Evolutionary conservation across 1,139 yeast species (phyloP).

Genomic region (Blastobotrys persicus): DNA sequence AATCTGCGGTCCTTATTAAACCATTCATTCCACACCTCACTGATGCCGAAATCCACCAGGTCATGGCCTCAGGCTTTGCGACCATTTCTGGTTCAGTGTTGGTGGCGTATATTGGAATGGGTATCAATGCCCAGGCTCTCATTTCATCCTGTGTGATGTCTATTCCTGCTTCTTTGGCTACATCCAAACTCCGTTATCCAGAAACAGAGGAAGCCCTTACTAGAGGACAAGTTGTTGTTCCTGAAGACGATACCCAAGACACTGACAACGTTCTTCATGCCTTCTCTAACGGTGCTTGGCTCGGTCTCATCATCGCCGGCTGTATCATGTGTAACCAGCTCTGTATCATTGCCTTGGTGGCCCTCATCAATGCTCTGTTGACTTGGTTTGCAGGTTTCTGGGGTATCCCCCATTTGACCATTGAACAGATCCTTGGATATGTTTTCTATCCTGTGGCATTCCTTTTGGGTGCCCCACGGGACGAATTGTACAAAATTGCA

Average conservation of each 20-base stretch:
- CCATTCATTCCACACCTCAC: slow-evolving; percentile 62
- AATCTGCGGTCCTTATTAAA: slow-evolving; percentile 61
- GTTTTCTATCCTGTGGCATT: slow-evolving; percentile 61
- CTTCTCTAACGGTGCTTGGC: slow-evolving; percentile 59
- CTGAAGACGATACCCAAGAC: slow-evolving; percentile 46
- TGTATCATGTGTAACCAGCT: slow-evolving; percentile 59
- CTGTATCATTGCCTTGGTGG: slow-evolving; percentile 63
- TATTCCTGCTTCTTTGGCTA: slow-evolving; percentile 64
- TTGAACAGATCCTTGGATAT: slow-evolving; percentile 59
- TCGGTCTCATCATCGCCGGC: slow-evolving; percentile 59
- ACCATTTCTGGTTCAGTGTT: slow-evolving; percentile 67
- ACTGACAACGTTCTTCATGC: slow-evolving; percentile 64
- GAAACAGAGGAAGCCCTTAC: slow-evolving; percentile 59
- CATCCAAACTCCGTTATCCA: slow-evolving; percentile 60
- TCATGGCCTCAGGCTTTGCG: slow-evolving; percentile 66
- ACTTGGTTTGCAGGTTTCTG: slow-evolving; percentile 67
- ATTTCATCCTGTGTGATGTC: slow-evolving; percentile 71
- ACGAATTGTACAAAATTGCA: slow-evolving; percentile 52
- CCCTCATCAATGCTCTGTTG: slow-evolving; percentile 56
- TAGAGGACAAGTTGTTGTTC: slow-evolving; percentile 49
- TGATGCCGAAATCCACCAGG: slow-evolving; percentile 62
- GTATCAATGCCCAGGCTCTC: slow-evolving; percentile 62
- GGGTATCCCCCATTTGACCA: slow-evolving; percentile 52
- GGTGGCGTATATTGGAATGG: slow-evolving; percentile 64
- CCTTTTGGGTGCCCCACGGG: slow-evolving; percentile 59